Conservation (phyloP, 2,329 filamentous ascomycete genomes). For the Paraphoma sp. region DNA sequence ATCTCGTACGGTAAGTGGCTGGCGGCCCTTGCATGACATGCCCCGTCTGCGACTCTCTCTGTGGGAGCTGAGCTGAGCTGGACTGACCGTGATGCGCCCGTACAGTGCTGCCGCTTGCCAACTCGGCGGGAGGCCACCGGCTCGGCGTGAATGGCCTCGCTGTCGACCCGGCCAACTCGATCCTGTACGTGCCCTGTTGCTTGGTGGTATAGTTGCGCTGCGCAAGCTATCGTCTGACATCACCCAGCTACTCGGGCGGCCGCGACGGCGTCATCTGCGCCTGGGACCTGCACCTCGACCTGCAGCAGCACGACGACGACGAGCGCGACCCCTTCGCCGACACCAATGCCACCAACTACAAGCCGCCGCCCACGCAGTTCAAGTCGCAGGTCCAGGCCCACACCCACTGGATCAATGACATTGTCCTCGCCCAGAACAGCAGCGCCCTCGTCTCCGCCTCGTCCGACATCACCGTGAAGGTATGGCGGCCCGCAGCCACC, state of each 20-base stretch:
- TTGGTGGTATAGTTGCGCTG: neutral
- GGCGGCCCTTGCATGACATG: slow-evolving; percentile 15
- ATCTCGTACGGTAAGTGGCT: slow-evolving; percentile 58
- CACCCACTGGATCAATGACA: slow-evolving; percentile 96
- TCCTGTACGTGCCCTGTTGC: slow-evolving; percentile 69
- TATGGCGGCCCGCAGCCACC: slow-evolving; percentile 80
- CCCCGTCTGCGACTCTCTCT: slow-evolving; percentile 6
- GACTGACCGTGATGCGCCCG: slow-evolving; percentile 15
- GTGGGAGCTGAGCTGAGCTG: slow-evolving; percentile 2
- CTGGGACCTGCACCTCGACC: slow-evolving; percentile 84
- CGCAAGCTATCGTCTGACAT: slow-evolving; percentile 12
- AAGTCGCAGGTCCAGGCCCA: slow-evolving; percentile 77
- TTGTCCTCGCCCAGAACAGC: slow-evolving; percentile 79
- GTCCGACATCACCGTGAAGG: slow-evolving; percentile 90
- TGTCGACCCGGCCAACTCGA: slow-evolving; percentile 80
- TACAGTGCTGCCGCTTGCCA: slow-evolving; percentile 73
- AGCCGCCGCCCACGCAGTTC: slow-evolving; percentile 59
- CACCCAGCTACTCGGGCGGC: slow-evolving; percentile 85
- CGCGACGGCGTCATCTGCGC: slow-evolving; percentile 95
- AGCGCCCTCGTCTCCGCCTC: slow-evolving; percentile 85
- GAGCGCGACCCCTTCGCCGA: slow-evolving; percentile 53
- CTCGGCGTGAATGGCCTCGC: slow-evolving; percentile 95
- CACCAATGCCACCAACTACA: slow-evolving; percentile 38
- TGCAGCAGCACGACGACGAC: slow-evolving; percentile 46
- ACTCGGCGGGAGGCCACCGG: slow-evolving; percentile 82